phyloP scores from a whole-genome alignment of 2,329 filamentous ascomycete species.

The Trichoderma citrinoviride region DNA sequence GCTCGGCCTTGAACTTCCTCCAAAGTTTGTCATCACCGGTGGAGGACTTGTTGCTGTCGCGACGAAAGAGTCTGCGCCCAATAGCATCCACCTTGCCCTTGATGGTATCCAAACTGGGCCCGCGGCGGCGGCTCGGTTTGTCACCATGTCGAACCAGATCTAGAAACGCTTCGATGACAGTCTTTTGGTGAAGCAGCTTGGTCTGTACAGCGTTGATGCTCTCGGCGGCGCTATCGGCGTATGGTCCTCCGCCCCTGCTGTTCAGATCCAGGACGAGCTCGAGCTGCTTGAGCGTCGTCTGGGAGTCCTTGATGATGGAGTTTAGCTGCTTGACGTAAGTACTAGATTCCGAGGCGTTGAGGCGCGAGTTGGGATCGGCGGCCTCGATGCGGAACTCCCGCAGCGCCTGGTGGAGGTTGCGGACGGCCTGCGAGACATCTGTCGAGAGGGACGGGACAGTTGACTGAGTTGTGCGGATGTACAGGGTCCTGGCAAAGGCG shows the following conservation, averaged over 20 bases:
- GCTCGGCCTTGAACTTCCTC: slow-evolving; percentile 57
- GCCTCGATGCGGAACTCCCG: slow-evolving; percentile 58
- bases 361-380: slow-evolving; percentile 54
- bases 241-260: slow-evolving; percentile 31
- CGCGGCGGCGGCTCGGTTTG: slow-evolving; percentile 35
- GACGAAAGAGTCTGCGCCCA: slow-evolving; percentile 50
- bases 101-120: slow-evolving; percentile 49
- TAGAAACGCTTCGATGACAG: slow-evolving; percentile 54
- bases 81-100: slow-evolving; percentile 60
- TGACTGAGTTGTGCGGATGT: slow-evolving; percentile 48
- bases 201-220: slow-evolving; percentile 43
- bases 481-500: slow-evolving; percentile 54
- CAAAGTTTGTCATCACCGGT: slow-evolving; percentile 54
- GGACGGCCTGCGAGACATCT: slow-evolving; percentile 50
- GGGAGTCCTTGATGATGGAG: slow-evolving; percentile 54
- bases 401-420: slow-evolving; percentile 53
- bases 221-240: slow-evolving; percentile 37
- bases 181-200: slow-evolving; percentile 52
- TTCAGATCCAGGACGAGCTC: slow-evolving; percentile 52
- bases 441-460: slow-evolving; percentile 49
- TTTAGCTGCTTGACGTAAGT: slow-evolving; percentile 50
- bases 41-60: slow-evolving; percentile 36
- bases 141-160: slow-evolving; percentile 53
- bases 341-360: slow-evolving; percentile 44
- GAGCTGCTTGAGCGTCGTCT: slow-evolving; percentile 54